Base-by-base conservation (phyloP, 1,139 yeast genomes). In the Yamadazyma dendronema region DNA sequence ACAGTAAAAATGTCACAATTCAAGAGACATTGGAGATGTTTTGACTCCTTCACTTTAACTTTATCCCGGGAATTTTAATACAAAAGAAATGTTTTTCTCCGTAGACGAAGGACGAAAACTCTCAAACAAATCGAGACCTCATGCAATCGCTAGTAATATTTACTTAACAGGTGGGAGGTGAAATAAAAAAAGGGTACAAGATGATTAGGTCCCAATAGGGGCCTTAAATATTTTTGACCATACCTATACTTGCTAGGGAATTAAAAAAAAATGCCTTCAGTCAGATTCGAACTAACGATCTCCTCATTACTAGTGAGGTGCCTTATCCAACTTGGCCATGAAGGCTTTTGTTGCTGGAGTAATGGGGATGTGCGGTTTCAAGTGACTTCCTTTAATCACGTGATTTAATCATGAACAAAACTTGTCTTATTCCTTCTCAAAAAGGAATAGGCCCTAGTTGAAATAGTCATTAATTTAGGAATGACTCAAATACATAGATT, bases 291-390 rank as follows among this genome's bases (percentile, higher is more conserved):
- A 81, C 87, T 80, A 85, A 78, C 81, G 88, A 81, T 81, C 88
- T 81, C 84, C 80, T 79, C 87, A 81, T 81, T 81, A 81, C 87
- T 81, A 81, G 88, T 81, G 87, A 79, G 80, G 84, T 84, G 88
- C 87, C 87, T 81, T 81, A 81, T n/a, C 87, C 88, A 81, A 80
- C 87, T 81, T 81, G 87, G 87, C 83, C 84, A 78, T 75, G 74
- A 55, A 58, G 65, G 66, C 66, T 27, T 17, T 23, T n/a, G n/a
- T n/a, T n/a, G n/a, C n/a, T n/a, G n/a, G n/a, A n/a, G n/a, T n/a
- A n/a, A n/a, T 27, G 12, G 11, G 11, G 11, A 23, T 23, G n/a
- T n/a, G n/a, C n/a, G n/a, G n/a, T n/a, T n/a, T n/a, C n/a, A n/a
- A n/a, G n/a, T n/a, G n/a, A n/a, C n/a, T n/a, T n/a, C n/a, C n/a